Evolutionary conservation across 2,329 filamentous ascomycete genomes (phyloP), one percentile per base, ranked within the genome.

Genomic region (Penicillium crustosum): DNA sequence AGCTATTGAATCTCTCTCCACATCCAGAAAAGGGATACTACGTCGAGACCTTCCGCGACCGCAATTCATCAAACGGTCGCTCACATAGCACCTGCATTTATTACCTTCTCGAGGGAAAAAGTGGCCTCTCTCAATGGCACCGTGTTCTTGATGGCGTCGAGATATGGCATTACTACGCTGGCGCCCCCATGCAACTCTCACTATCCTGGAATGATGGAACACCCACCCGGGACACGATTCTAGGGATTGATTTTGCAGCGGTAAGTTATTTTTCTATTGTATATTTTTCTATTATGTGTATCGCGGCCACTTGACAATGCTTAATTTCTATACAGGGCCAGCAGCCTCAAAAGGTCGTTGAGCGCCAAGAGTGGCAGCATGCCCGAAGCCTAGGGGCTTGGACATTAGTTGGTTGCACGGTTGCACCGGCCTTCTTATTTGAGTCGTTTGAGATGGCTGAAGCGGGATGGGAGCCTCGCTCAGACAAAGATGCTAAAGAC

Each of bases 141-240:
- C 78, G 79, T 53, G 76, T 81, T 12, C 12, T 60, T 3, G 79
- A 82, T 55, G 77, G 78, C 3, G 77, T 70, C 38, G 80, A 83
- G 64, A 68, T 81, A 9, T 83, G 82, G 82, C 82, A 84, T 63
- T 77, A 80, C 70, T 83, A 83, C 50, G 81, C 79, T 9, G 82
- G 82, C 6, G 80, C 81, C 7, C 81, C 81, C 1, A 65, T 84
- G 49, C 73, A 67, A 12, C 67, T 83, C 10, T 79, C 75, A 2
- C 68, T 82, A 0, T 80, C 79, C 2, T 66, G 57, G 21, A 68
- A 83, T 50, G 73, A 83, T 53, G 80, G 79, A 3, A 68, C 65
- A 19, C 62, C 57, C 7, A 43, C 60, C 21, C 50, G 49, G 6
- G 57, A 73, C 36, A 61, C 68, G 9, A 63, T 75, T 27, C 71